Percentiles rank a stretch among this genome's conserved stretches.
Conservation (phyloP, 768 basidiomycete species). For the Phanerodontia chrysosporium region DNA sequence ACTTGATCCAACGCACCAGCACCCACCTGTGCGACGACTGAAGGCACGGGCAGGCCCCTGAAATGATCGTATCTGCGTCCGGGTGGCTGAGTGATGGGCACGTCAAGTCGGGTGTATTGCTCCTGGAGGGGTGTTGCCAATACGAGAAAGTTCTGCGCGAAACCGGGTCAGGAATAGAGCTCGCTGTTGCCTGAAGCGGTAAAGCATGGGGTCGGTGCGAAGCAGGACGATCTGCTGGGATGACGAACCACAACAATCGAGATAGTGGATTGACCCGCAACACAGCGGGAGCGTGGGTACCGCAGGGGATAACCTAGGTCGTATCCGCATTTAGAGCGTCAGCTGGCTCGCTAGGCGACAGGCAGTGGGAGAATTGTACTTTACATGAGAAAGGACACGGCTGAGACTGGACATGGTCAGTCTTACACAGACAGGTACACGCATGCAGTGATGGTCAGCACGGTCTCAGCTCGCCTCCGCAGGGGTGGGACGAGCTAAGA, state of each 20-base stretch:
- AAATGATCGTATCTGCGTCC: background rate
- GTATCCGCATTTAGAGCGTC: constrained; percentile 4
- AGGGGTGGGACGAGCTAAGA: background rate
- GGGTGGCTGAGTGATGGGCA: background rate
- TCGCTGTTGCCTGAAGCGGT: constrained; percentile 7
- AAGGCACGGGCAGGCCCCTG: background rate
- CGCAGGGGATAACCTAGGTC: constrained; percentile 6
- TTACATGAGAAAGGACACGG: constrained; percentile 9
- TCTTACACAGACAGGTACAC: background rate
- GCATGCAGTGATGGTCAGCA: background rate
- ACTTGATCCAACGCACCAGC: background rate
- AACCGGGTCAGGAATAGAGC: constrained; percentile 7
- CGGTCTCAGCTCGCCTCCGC: background rate
- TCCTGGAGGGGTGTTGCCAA: background rate
- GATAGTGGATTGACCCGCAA: background rate
- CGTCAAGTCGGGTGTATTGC: background rate
- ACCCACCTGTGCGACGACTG: background rate
- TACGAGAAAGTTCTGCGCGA: background rate
- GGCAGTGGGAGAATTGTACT: constrained; percentile 7
- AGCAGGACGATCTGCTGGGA: background rate
- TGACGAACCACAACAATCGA: background rate
- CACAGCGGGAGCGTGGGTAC: constrained; percentile 5
- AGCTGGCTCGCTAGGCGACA: constrained; percentile 1
- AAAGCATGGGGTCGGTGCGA: background rate
- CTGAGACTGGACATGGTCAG: constrained; percentile 1